These are phyloP conservation scores for Ogataea paradorogensis DNA, from an alignment of 805 yeast genomes.

Conservation along the genomic window DNA sequence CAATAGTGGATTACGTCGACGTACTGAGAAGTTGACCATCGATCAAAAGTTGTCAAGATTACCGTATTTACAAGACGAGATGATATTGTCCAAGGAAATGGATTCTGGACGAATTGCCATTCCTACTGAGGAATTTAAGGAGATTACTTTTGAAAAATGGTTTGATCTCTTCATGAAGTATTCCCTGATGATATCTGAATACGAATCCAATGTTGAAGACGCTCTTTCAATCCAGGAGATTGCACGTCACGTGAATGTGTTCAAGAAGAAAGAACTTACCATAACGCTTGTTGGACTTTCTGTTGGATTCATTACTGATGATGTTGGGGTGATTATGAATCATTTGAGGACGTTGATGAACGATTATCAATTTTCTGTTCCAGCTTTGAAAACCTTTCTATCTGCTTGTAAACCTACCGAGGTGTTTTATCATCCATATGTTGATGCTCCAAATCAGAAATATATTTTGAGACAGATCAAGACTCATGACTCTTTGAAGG, in stretches of 20 bases:
- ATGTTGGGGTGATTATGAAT: constrained; percentile 51
- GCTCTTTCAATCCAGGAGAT: constrained; percentile 70
- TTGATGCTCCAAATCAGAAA: constrained; percentile 84
- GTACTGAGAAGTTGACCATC: constrained; percentile 59
- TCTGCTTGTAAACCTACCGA: constrained; percentile 40
- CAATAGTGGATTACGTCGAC: constrained; percentile 63
- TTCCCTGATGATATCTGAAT: constrained; percentile 62
- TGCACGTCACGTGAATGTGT: constrained; percentile 77
- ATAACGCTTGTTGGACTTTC: constrained; percentile 68
- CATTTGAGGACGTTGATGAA: constrained; percentile 63
- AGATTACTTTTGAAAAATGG: constrained; percentile 78
- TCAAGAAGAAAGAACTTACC: constrained; percentile 56
- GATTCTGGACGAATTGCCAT: constrained; percentile 29
- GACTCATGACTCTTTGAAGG: constrained; percentile 73
- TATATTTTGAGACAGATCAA: constrained; percentile 86
- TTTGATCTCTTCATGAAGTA: constrained; percentile 78
- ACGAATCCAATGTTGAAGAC: constrained; percentile 51
- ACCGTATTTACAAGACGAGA: constrained; percentile 60
- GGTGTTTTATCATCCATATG: constrained; percentile 37
- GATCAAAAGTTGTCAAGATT: constrained; percentile 73
- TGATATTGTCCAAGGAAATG: constrained; percentile 33
- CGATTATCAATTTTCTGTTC: constrained; percentile 72
- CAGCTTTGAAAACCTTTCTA: constrained; percentile 61
- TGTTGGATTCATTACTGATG: constrained; percentile 43
- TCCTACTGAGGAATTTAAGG: constrained; percentile 64